Evolutionary conservation across 331 rosid genomes (phyloP).

Genomic region (Acacia pycnantha): DNA sequence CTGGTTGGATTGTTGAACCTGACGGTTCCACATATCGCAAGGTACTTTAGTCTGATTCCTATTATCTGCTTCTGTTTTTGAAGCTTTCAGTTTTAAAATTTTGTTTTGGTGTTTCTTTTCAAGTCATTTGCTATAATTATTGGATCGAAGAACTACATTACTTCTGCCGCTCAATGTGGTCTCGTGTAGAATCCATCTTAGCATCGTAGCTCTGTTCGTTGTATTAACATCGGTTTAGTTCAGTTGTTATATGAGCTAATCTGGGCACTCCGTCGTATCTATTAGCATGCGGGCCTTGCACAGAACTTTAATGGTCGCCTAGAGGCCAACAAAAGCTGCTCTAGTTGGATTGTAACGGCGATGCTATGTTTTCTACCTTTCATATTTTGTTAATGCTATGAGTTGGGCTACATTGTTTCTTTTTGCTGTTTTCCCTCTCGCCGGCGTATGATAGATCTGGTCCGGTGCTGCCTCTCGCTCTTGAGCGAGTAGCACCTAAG

Average conservation of each 20-base stretch:
- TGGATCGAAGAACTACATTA: not conserved
- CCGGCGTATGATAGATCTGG: slow-evolving; percentile 39
- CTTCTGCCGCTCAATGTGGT: not conserved
- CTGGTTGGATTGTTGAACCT: slow-evolving; percentile 80
- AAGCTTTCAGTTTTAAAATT: not conserved
- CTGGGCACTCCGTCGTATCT: not conserved
- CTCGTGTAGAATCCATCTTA: not conserved
- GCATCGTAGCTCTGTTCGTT: not conserved
- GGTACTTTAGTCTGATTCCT: slow-evolving; percentile 40
- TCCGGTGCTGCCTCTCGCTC: slow-evolving; percentile 42
- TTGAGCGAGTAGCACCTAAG: slow-evolving; percentile 55
- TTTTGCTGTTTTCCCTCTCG: slow-evolving; percentile 4
- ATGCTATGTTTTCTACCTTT: not conserved
- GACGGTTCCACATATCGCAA: slow-evolving; percentile 92
- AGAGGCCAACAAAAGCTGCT: not conserved
- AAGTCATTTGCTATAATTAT: not conserved
- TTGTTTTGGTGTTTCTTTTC: not conserved
- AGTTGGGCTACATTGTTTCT: slow-evolving; percentile 39
- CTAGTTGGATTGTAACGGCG: not conserved
- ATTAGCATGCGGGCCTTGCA: slow-evolving; percentile 21
- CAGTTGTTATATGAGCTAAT: not conserved
- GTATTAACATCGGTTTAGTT: slow-evolving; percentile 10
- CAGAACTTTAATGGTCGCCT: not conserved
- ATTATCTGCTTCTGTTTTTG: not conserved
- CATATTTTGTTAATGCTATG: not conserved